Conservation (phyloP, 345 rosid genomes). For the Eucalyptus curtisii region DNA sequence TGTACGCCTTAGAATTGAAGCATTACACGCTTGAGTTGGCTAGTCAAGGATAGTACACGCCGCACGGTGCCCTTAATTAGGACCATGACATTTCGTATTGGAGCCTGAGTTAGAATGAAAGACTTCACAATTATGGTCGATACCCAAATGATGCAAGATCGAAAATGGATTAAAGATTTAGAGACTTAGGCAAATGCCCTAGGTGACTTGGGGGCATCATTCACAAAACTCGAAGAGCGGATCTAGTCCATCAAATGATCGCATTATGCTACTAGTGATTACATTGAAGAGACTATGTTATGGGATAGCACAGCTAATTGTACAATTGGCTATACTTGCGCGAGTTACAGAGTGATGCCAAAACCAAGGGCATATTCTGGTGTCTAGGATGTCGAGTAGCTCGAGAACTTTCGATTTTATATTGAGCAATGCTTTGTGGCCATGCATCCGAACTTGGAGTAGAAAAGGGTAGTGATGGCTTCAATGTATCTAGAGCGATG, state of each 20-base stretch:
- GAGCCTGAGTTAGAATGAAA: background rate
- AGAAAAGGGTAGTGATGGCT: too few relatives aligned
- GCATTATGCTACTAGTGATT: background rate
- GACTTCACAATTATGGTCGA: background rate
- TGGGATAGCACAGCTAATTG: fast-evolving
- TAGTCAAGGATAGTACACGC: background rate
- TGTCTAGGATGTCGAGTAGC: background rate
- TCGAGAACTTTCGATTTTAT: too few relatives aligned
- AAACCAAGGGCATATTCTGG: background rate
- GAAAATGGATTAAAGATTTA: background rate
- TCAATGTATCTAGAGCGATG: too few relatives aligned
- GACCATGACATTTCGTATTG: background rate
- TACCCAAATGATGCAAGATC: background rate
- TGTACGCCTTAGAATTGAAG: background rate
- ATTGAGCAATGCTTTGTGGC: too few relatives aligned
- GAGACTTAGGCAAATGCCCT: background rate
- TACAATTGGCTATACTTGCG: fast-evolving
- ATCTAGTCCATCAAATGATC: background rate
- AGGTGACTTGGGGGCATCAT: background rate
- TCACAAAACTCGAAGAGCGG: fast-evolving
- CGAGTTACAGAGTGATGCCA: fast-evolving
- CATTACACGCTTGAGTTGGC: background rate
- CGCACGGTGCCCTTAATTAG: background rate
- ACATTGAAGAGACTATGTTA: too few relatives aligned
- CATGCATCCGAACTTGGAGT: too few relatives aligned